These are phyloP conservation scores for Eucalyptus shirleyi DNA, from an alignment of 345 rosid species.

Conservation along the genomic window DNA sequence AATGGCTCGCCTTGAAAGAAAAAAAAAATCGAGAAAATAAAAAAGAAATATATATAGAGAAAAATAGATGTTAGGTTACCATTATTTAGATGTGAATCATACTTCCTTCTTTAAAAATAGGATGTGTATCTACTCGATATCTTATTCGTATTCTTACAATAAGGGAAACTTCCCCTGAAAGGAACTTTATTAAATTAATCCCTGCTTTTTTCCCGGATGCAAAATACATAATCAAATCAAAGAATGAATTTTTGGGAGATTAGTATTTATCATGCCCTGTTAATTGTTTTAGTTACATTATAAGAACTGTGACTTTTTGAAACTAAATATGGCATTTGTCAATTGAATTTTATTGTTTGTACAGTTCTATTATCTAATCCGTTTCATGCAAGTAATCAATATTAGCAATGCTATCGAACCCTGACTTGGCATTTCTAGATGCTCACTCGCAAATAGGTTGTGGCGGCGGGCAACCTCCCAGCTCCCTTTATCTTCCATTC, in stretches of 20 bases:
- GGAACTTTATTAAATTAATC: neutral
- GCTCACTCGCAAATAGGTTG: neutral
- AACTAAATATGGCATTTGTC: neutral
- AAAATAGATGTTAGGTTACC: neutral
- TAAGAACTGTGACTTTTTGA: neutral
- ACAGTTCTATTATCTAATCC: neutral
- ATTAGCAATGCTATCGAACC: neutral
- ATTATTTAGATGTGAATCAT: neutral
- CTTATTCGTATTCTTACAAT: neutral
- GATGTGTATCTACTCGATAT: neutral
- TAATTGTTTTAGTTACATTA: neutral
- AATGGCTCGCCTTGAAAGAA: neutral
- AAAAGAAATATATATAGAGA: neutral
- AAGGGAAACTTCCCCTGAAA: neutral
- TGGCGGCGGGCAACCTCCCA: neutral
- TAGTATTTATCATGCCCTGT: neutral
- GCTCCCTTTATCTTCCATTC: neutral
- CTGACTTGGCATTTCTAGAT: neutral
- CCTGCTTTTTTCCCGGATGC: neutral
- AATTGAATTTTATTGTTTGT: neutral
- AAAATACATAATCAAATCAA: neutral
- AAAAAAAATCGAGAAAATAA: neutral
- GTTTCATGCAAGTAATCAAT: neutral
- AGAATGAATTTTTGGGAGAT: neutral
- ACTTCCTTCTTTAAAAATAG: neutral